These are phyloP conservation scores for Scutellaria minor DNA, from an alignment of 257 asterid species.

Conservation along the genomic window DNA sequence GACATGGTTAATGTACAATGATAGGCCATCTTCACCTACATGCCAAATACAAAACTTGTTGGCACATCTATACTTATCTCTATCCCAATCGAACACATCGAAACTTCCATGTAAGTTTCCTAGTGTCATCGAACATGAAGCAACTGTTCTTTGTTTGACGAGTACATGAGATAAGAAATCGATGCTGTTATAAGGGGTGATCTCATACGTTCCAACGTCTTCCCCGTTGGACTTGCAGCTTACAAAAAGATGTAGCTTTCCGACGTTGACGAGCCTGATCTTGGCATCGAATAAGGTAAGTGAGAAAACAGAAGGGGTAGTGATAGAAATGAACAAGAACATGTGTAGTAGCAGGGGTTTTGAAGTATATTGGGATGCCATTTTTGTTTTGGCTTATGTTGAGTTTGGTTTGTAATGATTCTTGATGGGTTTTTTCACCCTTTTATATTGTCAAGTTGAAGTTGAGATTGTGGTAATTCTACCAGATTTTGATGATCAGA, in stretches of 20 bases:
- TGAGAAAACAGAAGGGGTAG: not conserved
- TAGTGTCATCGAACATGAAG: conserved; percentile 14
- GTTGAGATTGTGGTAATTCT: no score
- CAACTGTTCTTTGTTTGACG: conserved; percentile 2
- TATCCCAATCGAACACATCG: conserved; percentile 11
- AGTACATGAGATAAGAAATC: not conserved
- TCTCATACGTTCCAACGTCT: not conserved
- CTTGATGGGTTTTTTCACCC: not conserved
- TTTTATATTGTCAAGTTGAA: no score
- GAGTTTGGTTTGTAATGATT: no score
- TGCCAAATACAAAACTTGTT: not conserved
- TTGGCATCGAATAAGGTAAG: not conserved
- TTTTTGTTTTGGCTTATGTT: not conserved
- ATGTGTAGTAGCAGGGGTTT: not conserved
- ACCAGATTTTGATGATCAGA: no score
- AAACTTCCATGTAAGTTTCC: conserved; percentile 20
- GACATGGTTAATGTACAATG: not conserved
- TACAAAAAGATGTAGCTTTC: not conserved
- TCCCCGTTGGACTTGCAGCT: conserved; percentile 15
- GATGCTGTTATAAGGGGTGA: not conserved
- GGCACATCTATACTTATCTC: conserved; percentile 11
- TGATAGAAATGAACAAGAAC: not conserved
- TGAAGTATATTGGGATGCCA: not conserved
- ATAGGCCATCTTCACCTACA: not conserved
- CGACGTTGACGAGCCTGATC: not conserved